A percentile compares a stretch with the other conserved stretches of the same genome.
phyloP scores from a whole-genome alignment of 805 yeast species.

The Metschnikowia koreensis region DNA sequence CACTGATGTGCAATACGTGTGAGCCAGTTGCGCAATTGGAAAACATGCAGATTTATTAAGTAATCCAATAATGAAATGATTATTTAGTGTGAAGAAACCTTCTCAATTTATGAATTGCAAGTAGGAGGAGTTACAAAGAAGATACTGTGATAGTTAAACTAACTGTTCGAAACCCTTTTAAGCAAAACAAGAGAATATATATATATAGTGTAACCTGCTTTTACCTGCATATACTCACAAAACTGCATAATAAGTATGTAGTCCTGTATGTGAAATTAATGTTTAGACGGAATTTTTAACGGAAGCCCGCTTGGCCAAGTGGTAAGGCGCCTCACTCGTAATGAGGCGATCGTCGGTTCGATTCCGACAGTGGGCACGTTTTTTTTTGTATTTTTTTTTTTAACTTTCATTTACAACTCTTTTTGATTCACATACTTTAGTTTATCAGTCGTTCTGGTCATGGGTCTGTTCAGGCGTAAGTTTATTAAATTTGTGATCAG shows the following conservation, averaged over 20 bases:
- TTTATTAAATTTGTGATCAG: too few species aligned
- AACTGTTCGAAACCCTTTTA: too few species aligned
- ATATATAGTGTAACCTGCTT: too few species aligned
- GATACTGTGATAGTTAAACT: too few species aligned
- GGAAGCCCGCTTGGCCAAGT: constrained; percentile 50
- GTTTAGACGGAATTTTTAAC: neutral
- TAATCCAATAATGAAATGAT: too few species aligned
- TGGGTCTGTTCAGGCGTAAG: too few species aligned
- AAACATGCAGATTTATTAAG: too few species aligned
- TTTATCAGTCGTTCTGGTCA: too few species aligned
- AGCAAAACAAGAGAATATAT: too few species aligned
- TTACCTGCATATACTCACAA: neutral
- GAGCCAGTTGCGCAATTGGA: neutral
- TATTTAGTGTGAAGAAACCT: too few species aligned
- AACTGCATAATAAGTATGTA: neutral
- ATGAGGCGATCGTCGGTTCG: constrained; percentile 55
- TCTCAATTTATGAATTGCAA: too few species aligned
- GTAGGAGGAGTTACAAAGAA: too few species aligned
- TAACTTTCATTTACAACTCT: neutral
- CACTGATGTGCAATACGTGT: neutral
- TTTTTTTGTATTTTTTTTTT: neutral
- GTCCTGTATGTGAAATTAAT: neutral
- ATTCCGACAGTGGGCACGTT: constrained; percentile 51
- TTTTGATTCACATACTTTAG: neutral
- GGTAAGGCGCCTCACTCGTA: constrained; percentile 56